Percentiles rank a stretch among this genome's conserved stretches.
phyloP scores from a whole-genome alignment of 2,329 filamentous ascomycete genomes.

The Fusarium begoniae region DNA sequence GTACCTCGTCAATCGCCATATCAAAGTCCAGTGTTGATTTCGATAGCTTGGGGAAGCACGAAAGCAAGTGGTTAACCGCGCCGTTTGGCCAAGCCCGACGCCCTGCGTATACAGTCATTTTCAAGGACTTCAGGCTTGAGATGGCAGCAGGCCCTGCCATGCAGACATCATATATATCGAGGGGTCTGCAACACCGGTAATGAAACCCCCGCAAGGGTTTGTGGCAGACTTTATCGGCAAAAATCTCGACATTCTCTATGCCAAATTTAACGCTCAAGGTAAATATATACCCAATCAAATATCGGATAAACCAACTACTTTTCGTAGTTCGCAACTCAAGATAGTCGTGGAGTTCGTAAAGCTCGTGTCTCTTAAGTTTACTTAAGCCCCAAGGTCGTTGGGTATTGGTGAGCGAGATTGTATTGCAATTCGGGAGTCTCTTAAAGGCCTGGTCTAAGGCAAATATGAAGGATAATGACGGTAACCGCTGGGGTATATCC shows the following conservation, averaged over 20 bases:
- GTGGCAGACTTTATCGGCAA: neutral
- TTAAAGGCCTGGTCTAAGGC: neutral
- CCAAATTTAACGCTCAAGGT: neutral
- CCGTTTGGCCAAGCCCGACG: neutral
- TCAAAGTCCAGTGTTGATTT: neutral
- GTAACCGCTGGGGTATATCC: neutral
- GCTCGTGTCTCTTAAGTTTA: neutral
- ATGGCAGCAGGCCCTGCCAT: neutral
- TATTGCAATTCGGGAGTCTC: neutral
- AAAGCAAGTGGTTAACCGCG: neutral
- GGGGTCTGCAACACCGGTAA: neutral
- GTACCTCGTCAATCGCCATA: accelerated
- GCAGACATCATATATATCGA: neutral
- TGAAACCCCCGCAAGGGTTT: neutral
- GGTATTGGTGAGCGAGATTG: neutral
- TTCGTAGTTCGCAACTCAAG: neutral
- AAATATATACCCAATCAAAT: neutral
- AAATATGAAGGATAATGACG: neutral
- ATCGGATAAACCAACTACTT: neutral
- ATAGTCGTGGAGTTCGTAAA: no score
- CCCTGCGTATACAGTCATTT: neutral
- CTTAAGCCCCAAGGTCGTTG: neutral
- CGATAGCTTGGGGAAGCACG: neutral
- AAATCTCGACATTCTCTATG: neutral
- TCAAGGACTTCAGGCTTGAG: neutral